phyloP scores from a whole-genome alignment of 192 early-diverging fungal species.

The Podila verticillata region DNA sequence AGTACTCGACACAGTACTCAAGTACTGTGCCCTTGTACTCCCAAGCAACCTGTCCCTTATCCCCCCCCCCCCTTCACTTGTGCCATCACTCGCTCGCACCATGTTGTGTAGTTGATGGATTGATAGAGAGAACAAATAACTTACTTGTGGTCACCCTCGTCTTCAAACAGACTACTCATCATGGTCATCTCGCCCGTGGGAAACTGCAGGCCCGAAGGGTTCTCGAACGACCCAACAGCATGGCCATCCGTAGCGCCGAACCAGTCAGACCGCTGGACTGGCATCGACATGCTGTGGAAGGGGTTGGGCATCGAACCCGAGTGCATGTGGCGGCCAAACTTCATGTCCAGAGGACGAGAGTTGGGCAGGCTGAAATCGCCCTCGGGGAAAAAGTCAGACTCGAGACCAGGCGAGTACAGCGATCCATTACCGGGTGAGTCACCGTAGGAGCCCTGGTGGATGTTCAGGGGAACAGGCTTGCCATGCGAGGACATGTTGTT shows the following conservation, averaged over 20 bases:
- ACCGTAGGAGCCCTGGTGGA: conserved; percentile 41
- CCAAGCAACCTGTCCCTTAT: too few species aligned
- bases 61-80: too few species aligned
- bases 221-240: conserved; percentile 23
- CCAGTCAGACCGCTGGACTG: conserved; percentile 58
- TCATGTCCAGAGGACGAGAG: conserved; percentile 21
- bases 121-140: conserved; percentile 54
- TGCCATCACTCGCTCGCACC: too few species aligned
- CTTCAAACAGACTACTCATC: conserved; percentile 58
- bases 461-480: conserved; percentile 42
- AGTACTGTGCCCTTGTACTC: too few species aligned
- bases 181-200: conserved; percentile 45
- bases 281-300: conserved; percentile 71
- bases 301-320: conserved; percentile 26
- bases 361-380: conserved; percentile 19
- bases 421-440: conserved; percentile 51
- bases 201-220: conserved; percentile 28
- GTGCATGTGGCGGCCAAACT: conserved; percentile 24
- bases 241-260: conserved; percentile 35
- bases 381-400: conserved; percentile 40
- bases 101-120: too few species aligned
- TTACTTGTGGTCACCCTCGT: conserved; percentile 61
- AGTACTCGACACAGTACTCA: too few species aligned
- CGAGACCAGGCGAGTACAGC: conserved; percentile 36
- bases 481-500: conserved; percentile 10